Base-by-base conservation (phyloP, 371 early-diverging fungal species). In the Mortierella sp. region DNA sequence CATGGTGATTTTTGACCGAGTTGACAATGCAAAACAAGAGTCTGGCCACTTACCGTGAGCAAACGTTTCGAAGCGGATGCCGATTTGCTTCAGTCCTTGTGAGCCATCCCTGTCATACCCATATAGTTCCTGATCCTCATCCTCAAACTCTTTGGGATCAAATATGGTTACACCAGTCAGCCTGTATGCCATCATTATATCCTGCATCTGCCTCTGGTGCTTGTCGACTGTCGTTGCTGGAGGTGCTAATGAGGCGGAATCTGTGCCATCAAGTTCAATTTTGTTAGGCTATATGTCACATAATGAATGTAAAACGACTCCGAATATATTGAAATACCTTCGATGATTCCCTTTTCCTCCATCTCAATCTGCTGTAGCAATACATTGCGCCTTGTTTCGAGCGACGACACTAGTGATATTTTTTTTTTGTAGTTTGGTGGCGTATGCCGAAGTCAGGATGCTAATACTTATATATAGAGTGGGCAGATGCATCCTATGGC, bases 41-140 rank as follows among this genome's bases (percentile, higher is more conserved):
- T n/a, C n/a, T n/a, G n/a, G n/a, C n/a, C n/a, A 28, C 56, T 6
- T 59, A 75, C 76, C 69, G 17, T 51, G 39, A 0, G 76, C 60
- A 51, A 69, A 75, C 5, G 76, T 75, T 31, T 75, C 76, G 28
- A 69, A 69, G 27, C 76, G 69, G 8, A 75, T 69, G 4, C 76
- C 76, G 31, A 69, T 39, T 8, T 60, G 64, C 32, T 67, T 72
- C 4, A 52, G 57, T 34, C 48, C 58, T 11, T 14, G 70, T 11
- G 56, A 39, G n/a, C 58, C 59, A 15, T 53, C 50, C 9, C 46
- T 31, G 26, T 34, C n/a, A n/a, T 32, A 24, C 57, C 41, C 27
- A 34, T 23, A 26, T 58, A 57, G n/a, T n/a, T n/a, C n/a, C 56
- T 50, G 53, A 23, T 60, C 53, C 21, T 34, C 39, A 1, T 67